Evolutionary conservation across 208 protist species (phyloP), one percentile per base, ranked within the genome.

Genomic region (Leishmania major): DNA sequence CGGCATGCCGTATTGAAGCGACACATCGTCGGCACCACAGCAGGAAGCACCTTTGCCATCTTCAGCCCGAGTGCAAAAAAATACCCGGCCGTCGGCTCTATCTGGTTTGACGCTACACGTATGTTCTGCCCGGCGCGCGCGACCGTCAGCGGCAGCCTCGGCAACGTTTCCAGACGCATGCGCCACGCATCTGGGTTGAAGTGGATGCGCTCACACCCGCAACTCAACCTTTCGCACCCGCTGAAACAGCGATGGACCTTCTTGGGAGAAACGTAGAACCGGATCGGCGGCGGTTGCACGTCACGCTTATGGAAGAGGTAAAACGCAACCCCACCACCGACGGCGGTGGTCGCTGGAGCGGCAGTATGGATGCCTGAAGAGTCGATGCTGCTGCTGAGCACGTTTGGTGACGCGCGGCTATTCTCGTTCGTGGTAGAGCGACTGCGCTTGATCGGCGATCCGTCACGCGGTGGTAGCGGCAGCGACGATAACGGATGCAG

Each of bases 181-280:
- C 84, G 87, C 89, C 90, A 95, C 60, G 80, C 84, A 37, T 83
- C 83, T 15, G 86, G 82, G 5, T 64, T 64, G 67, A 95, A 83
- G 82, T 97, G 94, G 28, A 90, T 90, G 28, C 86, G 78, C 37
- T 93, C 79, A 51, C 94, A 97, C 66, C 55, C 25, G 82, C 94
- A 97, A 15, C 82, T 59, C 28, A 53, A 77, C 53, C 79, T 74
- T 45, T 81, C 75, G 81, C 94, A 97, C 8, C 94, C 80, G 6
- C 86, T 77, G 84, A 95, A 97, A 80, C 92, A 96, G 67, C 80
- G 89, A 70, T 88, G 88, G 60, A 96, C 80, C 78, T 96, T 94
- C 77, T 89, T 93, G 51, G 82, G 79, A 10, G 89, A 88, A 11
- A 96, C 78, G 70, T 90, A 89, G 79, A 89, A 92, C 75, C 92